These are phyloP conservation scores for Pichia sp. DNA, from an alignment of 1,139 yeast species.

Conservation along the genomic window DNA sequence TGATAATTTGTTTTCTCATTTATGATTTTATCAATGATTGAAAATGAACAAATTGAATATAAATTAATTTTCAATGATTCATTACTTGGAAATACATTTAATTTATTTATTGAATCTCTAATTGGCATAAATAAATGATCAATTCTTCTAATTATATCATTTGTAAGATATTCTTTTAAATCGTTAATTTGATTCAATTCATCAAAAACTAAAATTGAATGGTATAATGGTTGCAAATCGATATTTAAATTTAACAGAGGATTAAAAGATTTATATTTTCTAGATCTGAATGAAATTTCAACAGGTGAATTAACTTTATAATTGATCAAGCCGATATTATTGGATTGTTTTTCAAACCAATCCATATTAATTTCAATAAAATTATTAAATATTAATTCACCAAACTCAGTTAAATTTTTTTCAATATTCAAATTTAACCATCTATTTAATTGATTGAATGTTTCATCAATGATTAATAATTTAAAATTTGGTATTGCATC, in stretches of 20 bases:
- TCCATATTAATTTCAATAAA: constrained; percentile 47
- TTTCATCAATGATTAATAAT: constrained; percentile 69
- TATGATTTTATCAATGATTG: constrained; percentile 67
- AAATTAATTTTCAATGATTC: constrained; percentile 50
- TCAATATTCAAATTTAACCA: constrained; percentile 66
- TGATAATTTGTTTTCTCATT: constrained; percentile 51
- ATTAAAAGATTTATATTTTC: constrained; percentile 32
- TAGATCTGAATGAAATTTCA: constrained; percentile 39
- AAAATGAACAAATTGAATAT: constrained; percentile 66
- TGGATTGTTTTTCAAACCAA: constrained; percentile 45
- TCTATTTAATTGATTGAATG: constrained; percentile 63
- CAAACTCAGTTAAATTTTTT: constrained; percentile 53
- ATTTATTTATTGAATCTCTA: constrained; percentile 21
- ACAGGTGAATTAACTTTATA: constrained; percentile 83
- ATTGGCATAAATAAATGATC: constrained; percentile 54
- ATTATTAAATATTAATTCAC: constrained; percentile 52
- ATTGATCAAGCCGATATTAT: constrained; percentile 42
- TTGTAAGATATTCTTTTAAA: constrained; percentile 56
- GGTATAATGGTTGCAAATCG: constrained; percentile 67
- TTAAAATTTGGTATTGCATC: constrained; percentile 75
- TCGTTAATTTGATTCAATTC: constrained; percentile 61
- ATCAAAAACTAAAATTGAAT: constrained; percentile 75
- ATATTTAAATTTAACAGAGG: constrained; percentile 43
- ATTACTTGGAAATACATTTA: constrained; percentile 23
- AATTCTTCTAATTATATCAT: constrained; percentile 69